Evolutionary conservation across 805 yeast genomes (phyloP), one percentile per base, ranked within the genome.

Genomic region (Metschnikowia amazonensis): DNA sequence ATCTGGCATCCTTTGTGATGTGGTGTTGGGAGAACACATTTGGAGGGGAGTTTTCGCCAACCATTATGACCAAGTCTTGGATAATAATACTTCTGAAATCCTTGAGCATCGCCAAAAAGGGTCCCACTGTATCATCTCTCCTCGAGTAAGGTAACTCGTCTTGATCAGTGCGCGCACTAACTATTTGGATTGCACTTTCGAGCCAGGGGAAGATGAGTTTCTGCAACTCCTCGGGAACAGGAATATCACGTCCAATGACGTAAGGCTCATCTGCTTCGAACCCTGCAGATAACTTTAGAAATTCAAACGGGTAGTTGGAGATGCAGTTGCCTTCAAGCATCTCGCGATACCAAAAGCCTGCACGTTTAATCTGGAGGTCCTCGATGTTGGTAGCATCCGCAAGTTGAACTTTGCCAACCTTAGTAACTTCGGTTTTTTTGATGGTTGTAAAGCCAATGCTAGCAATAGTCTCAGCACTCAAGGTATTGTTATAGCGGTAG

Each of bases 51-150:
- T 7, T 16, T 11, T 5, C 21, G 16, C 42, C 38, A 17, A 25
- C 20, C 43, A 46, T 13, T 16, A 46, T 14, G 9, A 43, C 45
- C 36, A 46, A 42, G 24, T 46, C 49, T 24, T 46, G 49, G n/a
- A 46, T 20, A 21, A 42, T 42, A n/a, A 33, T 29, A 5, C 36
- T 27, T 21, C 37, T 20, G 27, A 25, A 34, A 33, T n/a, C 31
- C 35, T 24, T 33, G 17, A 27, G 35, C 32, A 11, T 41, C 34
- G 5, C 16, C 33, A 16, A 33, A 13, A 14, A 42, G 4, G 28
- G 37, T 43, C 8, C 40, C 16, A n/a, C 24, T 21, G 36, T 14
- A 23, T 29, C 48, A 11, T 17, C 23, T n/a, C 6, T 24, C 10
- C 14, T 17, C 35, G 17, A 17, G 3, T 17, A 6, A 10, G 20